phyloP scores from a whole-genome alignment of 2,329 filamentous ascomycete genomes.

The Cordyceps militaris region DNA sequence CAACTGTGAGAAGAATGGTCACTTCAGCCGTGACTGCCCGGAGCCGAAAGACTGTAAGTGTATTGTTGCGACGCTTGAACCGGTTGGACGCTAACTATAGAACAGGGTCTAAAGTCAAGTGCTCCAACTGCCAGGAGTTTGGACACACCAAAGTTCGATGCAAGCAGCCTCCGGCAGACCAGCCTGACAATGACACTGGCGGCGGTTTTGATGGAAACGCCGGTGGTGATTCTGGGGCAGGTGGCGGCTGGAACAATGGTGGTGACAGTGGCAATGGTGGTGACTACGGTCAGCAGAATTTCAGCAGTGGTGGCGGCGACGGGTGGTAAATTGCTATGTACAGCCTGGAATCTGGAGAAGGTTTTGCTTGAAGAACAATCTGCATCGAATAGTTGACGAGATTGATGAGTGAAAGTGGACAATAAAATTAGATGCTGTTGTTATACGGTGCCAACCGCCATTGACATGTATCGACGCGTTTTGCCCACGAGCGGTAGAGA shows the following conservation, averaged over 20 bases:
- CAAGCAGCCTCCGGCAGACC: constrained; percentile 23
- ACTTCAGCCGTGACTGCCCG: constrained; percentile 56
- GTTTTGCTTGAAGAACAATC: neutral
- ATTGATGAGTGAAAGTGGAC: neutral
- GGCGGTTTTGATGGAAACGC: constrained; percentile 4
- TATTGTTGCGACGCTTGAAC: neutral
- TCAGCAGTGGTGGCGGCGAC: neutral
- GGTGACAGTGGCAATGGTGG: too few species aligned
- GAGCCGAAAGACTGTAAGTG: constrained; percentile 40
- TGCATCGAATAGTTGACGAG: neutral
- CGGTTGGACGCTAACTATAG: constrained; percentile 11
- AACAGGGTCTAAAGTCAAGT: constrained; percentile 34
- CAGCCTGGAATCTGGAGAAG: neutral
- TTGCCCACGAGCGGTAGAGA: too few species aligned
- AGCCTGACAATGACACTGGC: neutral
- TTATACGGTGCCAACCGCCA: too few species aligned
- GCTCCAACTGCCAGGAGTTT: constrained; percentile 31
- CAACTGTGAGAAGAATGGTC: constrained; percentile 53
- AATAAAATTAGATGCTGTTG: neutral
- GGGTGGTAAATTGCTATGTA: neutral
- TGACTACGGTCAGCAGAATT: neutral
- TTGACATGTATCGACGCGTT: too few species aligned
- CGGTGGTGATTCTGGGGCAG: neutral
- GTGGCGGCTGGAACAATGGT: neutral
- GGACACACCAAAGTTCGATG: constrained; percentile 34